A percentile compares a stretch with the other conserved stretches of the same genome.
These are phyloP conservation scores for Gentiana straminea DNA, from an alignment of 257 asterid species.

Conservation along the genomic window DNA sequence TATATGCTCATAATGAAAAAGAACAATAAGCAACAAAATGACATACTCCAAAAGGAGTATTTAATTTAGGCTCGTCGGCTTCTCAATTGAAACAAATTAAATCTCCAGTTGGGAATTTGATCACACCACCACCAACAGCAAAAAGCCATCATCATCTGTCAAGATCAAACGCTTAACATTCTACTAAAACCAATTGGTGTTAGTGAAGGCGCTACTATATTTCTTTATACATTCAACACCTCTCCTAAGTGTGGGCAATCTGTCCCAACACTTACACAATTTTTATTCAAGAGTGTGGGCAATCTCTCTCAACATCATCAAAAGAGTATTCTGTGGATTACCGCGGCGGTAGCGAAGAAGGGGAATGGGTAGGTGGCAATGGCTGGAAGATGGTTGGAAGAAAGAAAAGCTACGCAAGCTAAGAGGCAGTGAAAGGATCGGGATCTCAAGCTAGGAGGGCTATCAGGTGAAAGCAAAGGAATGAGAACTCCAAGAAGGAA, in stretches of 20 bases:
- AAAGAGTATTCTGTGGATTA: no score
- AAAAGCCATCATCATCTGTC: constrained; percentile 27
- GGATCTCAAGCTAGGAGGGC: constrained; percentile 43
- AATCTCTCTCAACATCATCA: no score
- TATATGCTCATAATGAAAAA: constrained; percentile 37
- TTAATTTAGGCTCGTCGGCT: constrained; percentile 1
- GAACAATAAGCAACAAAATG: constrained; percentile 15
- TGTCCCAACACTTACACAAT: no score
- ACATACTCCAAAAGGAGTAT: constrained; percentile 6
- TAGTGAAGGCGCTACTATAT: no score
- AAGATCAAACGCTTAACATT: no score
- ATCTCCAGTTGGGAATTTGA: constrained; percentile 33
- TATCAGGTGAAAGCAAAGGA: constrained; percentile 38
- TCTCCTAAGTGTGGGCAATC: no score
- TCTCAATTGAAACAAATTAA: constrained; percentile 67
- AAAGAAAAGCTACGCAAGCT: constrained; percentile 67
- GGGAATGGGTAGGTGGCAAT: constrained; percentile 67
- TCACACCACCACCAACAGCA: constrained; percentile 32
- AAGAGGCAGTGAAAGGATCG: constrained; percentile 58
- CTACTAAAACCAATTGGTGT: no score
- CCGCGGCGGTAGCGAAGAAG: constrained; percentile 78
- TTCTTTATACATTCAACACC: no score
- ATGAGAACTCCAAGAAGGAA: constrained; percentile 18
- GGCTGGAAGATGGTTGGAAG: constrained; percentile 42
- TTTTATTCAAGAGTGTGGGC: no score